phyloP scores from a whole-genome alignment of 306 rosid genomes.

The Lagenaria siceraria region DNA sequence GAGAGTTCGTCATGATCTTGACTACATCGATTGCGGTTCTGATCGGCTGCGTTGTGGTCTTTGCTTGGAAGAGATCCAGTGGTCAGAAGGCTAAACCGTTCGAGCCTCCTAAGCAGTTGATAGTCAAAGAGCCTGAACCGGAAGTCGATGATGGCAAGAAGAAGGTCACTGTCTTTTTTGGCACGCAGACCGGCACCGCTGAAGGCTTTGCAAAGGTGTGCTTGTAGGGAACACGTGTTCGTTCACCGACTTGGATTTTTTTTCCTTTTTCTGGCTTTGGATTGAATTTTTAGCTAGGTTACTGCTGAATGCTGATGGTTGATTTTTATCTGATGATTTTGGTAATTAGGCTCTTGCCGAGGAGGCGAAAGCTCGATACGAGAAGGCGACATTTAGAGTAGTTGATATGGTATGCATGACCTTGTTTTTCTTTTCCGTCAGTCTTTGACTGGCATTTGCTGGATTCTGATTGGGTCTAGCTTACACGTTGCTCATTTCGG shows the following conservation, averaged over 20 bases:
- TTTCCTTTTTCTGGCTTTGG: neutral
- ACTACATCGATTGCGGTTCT: conserved; percentile 84
- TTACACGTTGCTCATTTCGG: neutral
- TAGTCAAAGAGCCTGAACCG: conserved; percentile 26
- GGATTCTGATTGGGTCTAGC: neutral
- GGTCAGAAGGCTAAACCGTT: conserved; percentile 22
- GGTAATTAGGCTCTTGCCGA: conserved; percentile 61
- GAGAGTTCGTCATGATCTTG: conserved; percentile 41
- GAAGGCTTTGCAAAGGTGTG: conserved; percentile 94
- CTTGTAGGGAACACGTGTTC: neutral
- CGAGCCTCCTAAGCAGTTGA: conserved; percentile 39
- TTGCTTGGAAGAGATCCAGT: conserved; percentile 67
- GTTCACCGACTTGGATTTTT: neutral
- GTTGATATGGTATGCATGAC: conserved; percentile 65
- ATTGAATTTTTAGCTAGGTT: neutral
- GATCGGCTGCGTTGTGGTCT: conserved; percentile 63
- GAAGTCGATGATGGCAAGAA: conserved; percentile 72
- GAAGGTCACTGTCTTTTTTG: conserved; percentile 79
- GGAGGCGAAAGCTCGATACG: conserved; percentile 82
- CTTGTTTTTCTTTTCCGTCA: neutral
- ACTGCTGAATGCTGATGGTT: neutral
- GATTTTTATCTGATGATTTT: neutral
- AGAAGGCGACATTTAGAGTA: conserved; percentile 62
- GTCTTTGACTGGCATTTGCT: neutral
- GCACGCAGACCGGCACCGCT: conserved; percentile 98